phyloP scores from a whole-genome alignment of 2,329 filamentous ascomycete genomes.

The Phyllosticta citribraziliensis region DNA sequence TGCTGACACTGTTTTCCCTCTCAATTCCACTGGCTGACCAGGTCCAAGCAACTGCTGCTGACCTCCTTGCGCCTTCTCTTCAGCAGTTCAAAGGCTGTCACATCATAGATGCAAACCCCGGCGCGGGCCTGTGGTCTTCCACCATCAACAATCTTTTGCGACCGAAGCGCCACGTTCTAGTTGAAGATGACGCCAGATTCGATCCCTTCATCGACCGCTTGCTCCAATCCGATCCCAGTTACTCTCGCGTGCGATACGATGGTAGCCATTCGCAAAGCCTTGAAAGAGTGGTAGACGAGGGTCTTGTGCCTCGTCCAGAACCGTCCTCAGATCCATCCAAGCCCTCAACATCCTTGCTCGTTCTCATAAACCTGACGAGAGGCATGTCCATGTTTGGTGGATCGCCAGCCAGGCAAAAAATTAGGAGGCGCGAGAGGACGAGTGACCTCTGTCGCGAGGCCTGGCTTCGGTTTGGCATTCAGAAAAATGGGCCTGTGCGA shows the following conservation, averaged over 20 bases:
- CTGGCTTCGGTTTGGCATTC: conserved; percentile 51
- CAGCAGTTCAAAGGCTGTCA: conserved; percentile 67
- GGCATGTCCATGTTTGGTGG: background rate
- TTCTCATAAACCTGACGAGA: conserved; percentile 18
- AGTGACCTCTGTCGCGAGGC: conserved; percentile 54
- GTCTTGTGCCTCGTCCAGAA: conserved; percentile 48
- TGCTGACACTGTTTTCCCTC: background rate
- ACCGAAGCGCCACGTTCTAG: conserved; percentile 71
- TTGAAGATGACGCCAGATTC: conserved; percentile 54
- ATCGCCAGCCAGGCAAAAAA: background rate
- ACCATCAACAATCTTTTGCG: conserved; percentile 65
- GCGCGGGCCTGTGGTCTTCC: conserved; percentile 65
- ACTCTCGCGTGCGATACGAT: conserved; percentile 18
- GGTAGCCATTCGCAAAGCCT: conserved; percentile 30
- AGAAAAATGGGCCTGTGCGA: conserved; percentile 68
- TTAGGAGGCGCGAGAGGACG: conserved; percentile 48
- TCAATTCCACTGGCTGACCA: background rate
- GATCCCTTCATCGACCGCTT: conserved; percentile 46
- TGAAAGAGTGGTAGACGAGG: conserved; percentile 40
- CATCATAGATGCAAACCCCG: conserved; percentile 79
- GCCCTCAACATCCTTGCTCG: conserved; percentile 60
- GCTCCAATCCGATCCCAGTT: conserved; percentile 41
- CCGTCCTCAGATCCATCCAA: conserved; percentile 40
- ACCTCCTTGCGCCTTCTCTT: conserved; percentile 52
- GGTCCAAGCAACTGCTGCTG: background rate